These are phyloP conservation scores for Pisolithus tinctorius DNA, from an alignment of 768 basidiomycete species.

Conservation along the genomic window DNA sequence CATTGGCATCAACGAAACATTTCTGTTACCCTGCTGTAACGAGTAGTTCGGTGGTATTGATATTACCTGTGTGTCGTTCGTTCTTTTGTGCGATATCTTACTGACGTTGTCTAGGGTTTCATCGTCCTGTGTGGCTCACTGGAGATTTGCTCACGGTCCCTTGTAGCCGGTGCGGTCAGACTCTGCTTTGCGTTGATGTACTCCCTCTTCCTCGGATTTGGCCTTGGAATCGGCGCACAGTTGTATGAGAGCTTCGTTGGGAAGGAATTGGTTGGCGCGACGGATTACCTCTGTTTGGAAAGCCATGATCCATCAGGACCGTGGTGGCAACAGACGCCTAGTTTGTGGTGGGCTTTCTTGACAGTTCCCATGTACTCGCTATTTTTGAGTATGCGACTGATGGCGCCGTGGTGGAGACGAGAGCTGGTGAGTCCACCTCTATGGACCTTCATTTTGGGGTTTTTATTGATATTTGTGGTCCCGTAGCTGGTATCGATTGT, in stretches of 20 bases:
- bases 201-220: slow-evolving; percentile 73
- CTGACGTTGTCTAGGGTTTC: slow-evolving; percentile 38
- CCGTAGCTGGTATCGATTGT: slow-evolving; percentile 42
- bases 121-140: slow-evolving; percentile 68
- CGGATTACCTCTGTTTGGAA: slow-evolving; percentile 53
- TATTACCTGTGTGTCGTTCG: slow-evolving; percentile 53
- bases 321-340: slow-evolving; percentile 73
- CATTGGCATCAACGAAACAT: slow-evolving; percentile 55
- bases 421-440: slow-evolving; percentile 42
- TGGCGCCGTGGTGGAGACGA: slow-evolving; percentile 49
- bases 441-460: neutral
- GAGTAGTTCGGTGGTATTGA: slow-evolving; percentile 70
- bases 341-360: slow-evolving; percentile 68
- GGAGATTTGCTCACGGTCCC: slow-evolving; percentile 73
- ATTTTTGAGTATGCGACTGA: slow-evolving; percentile 59
- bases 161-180: slow-evolving; percentile 79
- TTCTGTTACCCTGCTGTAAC: slow-evolving; percentile 82
- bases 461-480: neutral
- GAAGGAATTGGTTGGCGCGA: slow-evolving; percentile 37
- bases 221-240: slow-evolving; percentile 73
- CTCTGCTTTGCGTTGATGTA: slow-evolving; percentile 77
- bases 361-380: slow-evolving; percentile 66
- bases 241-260: slow-evolving; percentile 55
- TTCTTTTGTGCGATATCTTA: neutral
- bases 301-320: slow-evolving; percentile 52